Evolutionary conservation across 257 asterid species (phyloP), one percentile per base, ranked within the genome.

Genomic region (Mitragyna speciosa): DNA sequence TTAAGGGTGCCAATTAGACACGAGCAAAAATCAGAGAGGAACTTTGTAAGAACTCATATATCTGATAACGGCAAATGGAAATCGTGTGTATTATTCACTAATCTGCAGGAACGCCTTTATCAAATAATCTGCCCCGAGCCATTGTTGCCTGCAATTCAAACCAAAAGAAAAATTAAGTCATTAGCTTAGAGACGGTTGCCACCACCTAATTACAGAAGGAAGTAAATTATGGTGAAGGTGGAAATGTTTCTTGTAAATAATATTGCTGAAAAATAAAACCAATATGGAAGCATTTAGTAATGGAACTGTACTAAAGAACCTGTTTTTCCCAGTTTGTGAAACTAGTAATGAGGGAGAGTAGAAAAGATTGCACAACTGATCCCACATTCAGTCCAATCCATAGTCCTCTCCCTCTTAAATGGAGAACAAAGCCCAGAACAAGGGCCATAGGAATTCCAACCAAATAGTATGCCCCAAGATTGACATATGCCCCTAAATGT

Each of bases 401-500:
- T 24, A 91, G 93, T 2, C 93, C 94, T 80, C 72, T 83, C 36
- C 36, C 94, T 47, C 80, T 64, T 45, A 81, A 83, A 73, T 73
- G 88, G 16, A 87, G 71, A 19, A 63, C 84, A 63, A 91, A 90
- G 2, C 94, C 94, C 5, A 88, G 78, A 30, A 86, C 61, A 5
- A 81, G 19, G 0, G 94, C 88, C 28, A 78, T 79, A 0, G 96
- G 96, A 9, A 91, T 77, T 30, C 90, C 96, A 12, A 87, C 88
- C 0, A 91, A 70, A 81, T 90, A 90, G 75, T 74, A 91, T 19
- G 92, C 86, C 7, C 89, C 91, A 0, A 91, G 88, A 77, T 91
- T 90, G 63, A 91, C 90, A 22, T 88, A 91, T 12, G 94, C 96
- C 19, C 94, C 96, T 3, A 90, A 45, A 81, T 87, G 89, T 82